Evolutionary conservation across 805 yeast species (phyloP), one percentile per base, ranked within the genome.

Genomic region (Starmera amethionina): DNA sequence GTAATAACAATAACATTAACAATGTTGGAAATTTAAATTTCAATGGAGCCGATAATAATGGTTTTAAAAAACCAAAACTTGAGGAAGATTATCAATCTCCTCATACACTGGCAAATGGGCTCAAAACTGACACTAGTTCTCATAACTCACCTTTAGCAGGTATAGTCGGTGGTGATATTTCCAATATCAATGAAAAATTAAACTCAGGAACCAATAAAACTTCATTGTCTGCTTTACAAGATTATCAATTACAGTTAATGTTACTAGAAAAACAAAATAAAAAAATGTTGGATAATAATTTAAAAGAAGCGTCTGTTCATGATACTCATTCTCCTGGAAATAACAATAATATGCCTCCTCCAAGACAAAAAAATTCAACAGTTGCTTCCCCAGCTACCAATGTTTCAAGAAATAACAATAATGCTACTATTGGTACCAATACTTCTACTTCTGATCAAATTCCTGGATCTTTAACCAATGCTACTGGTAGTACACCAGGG

Each of bases 191-290:
- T 22, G 25, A 22, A 5, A 22, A 42, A 35, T 27, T 48, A 42
- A 22, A 22, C 27, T 22, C 27, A 7, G 27, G 27, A 22, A 22
- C 27, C 9, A 22, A 22, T 22, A 22, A 22, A 22, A 22, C 27
- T 22, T 22, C 27, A 22, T 22, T 8, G 7, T 22, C 45, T 51
- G 89, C 90, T 2, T 63, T 85, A 32, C 85, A 81, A 50, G 94
- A 85, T 54, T 85, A 86, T 58, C 94, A 85, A 57, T 78, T 76
- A 67, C 90, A 84, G 58, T 63, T 84, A 48, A 73, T 82, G 72
- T 56, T 81, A 40, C 62, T 86, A 53, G 95, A 85, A 51, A 75
- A 75, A 46, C 89, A 83, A 55, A 85, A 82, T 58, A 79, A 81
- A 55, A 77, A 75, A 56, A 69, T 84, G 40, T 63, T 82, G 38